Conservation (phyloP, 208 protist genomes). For the Naegleria gruberi region DNA sequence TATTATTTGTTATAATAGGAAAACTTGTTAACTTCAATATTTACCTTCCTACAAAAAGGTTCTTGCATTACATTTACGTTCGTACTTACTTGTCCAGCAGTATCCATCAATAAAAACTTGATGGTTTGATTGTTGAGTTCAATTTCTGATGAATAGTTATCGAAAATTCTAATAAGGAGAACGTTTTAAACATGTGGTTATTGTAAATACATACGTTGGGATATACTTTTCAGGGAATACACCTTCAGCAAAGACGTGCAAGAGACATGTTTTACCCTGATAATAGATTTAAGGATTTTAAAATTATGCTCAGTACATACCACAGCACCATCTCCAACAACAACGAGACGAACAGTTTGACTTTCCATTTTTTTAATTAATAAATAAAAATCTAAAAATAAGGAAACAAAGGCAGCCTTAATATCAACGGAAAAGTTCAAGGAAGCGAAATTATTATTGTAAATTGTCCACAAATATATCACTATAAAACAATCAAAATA, state of each 20-base stretch:
- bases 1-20: too few relatives aligned
- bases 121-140: constrained; percentile 50
- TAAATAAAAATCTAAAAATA: too few relatives aligned
- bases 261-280: constrained; percentile 48
- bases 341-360: constrained; percentile 16
- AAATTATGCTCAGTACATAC: neutral
- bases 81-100: constrained; percentile 48
- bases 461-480: too few relatives aligned
- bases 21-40: too few relatives aligned
- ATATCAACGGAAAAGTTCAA: too few relatives aligned
- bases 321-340: constrained; percentile 50
- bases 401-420: too few relatives aligned
- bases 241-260: constrained; percentile 32
- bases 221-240: constrained; percentile 47
- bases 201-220: constrained; percentile 34
- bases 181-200: neutral
- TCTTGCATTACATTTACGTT: too few relatives aligned
- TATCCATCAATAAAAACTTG: constrained; percentile 49
- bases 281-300: neutral
- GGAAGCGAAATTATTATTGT: too few relatives aligned
- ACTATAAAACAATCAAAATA: too few relatives aligned
- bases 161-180: constrained; percentile 45
- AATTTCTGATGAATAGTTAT: constrained; percentile 71
- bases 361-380: neutral
- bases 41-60: too few relatives aligned